Base-by-base conservation (phyloP, 306 rosid species). In the Bauhinia variegata region DNA sequence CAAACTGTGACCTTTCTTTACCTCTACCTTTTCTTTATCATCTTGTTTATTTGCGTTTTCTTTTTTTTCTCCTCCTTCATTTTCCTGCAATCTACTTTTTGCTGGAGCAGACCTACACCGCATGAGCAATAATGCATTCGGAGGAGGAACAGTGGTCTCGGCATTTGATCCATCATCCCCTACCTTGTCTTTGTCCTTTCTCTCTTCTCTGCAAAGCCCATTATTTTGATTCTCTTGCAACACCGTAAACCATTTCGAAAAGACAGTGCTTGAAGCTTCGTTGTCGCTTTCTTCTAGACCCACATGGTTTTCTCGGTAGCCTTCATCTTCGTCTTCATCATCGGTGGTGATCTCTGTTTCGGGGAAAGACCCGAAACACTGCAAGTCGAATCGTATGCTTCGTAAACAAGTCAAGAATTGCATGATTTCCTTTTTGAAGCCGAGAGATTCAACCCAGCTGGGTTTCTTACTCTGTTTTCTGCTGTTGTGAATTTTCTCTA, bases 31-130 rank as follows among this genome's bases (percentile, higher is more conserved):
- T 10, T 12, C 75, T 9, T 72, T 58, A 13, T 4, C 68, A n/a
- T 63, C 51, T 11, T 79, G 66, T 5, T 63, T 65, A 2, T 47
- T 14, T 36, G 16, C 63, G 7, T 68, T 44, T 13, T 55, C 78
- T 5, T 67, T 63, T 5, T 68, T 65, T 39, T 39, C 54, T n/a
- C 44, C 78, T 39, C 61, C 63, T 36, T 61, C 53, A 18, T 75
- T 79, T 75, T 78, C 88, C 68, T 71, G 84, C 62, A 78, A 18
- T 89, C 91, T 84, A 17, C 87, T 84, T 74, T 87, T 89, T 11
- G 89, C 91, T 5, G 96, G 98, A 67, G 98, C 96, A 39, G 98
- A 92, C 81, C 93, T 78, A 41, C 98, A 89, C 8, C 98, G 84
- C 98, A 92, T 92, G 11, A 92, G 89, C 62, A 92, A 70, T 46